Conservation (phyloP, 345 rosid species). For the Cardamine occulta region DNA sequence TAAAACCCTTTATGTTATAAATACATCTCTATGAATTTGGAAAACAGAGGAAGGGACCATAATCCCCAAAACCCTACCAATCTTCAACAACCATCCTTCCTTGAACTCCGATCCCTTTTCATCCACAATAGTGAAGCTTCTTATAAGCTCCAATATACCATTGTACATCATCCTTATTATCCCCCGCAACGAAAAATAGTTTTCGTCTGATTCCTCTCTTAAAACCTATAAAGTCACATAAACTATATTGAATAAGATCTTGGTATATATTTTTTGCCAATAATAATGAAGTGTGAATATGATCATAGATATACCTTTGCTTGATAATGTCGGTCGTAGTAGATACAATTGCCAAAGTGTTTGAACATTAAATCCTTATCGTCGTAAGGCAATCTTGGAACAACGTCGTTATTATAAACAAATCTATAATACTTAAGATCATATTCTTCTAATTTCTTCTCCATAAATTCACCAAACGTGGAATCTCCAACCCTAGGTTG, state of each 20-base stretch:
- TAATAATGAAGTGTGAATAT: background rate
- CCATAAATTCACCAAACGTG: slow-evolving; percentile 61
- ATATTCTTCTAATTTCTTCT: slow-evolving; percentile 47
- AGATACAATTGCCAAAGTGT: slow-evolving; percentile 72
- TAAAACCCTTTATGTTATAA: slow-evolving; percentile 16
- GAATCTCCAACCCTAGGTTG: slow-evolving; percentile 85
- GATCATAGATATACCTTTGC: slow-evolving; percentile 44
- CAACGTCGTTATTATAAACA: slow-evolving; percentile 71
- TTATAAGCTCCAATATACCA: slow-evolving; percentile 53
- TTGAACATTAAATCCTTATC: slow-evolving; percentile 66
- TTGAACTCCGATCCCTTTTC: slow-evolving; percentile 45
- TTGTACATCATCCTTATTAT: slow-evolving; percentile 40
- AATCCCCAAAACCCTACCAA: slow-evolving; percentile 46
- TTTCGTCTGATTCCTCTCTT: slow-evolving; percentile 55
- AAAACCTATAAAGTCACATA: slow-evolving; percentile 46
- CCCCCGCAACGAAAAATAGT: slow-evolving; percentile 50
- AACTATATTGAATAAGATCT: background rate
- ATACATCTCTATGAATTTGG: slow-evolving; percentile 22
- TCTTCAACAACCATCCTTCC: slow-evolving; percentile 51
- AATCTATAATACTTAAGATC: slow-evolving; percentile 53
- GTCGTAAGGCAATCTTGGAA: slow-evolving; percentile 77
- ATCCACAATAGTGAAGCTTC: slow-evolving; percentile 57
- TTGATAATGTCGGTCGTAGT: slow-evolving; percentile 54
- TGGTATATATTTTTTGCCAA: background rate
- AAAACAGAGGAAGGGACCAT: slow-evolving; percentile 43